phyloP scores from a whole-genome alignment of 768 basidiomycete species.

The Lentinula aciculospora region DNA sequence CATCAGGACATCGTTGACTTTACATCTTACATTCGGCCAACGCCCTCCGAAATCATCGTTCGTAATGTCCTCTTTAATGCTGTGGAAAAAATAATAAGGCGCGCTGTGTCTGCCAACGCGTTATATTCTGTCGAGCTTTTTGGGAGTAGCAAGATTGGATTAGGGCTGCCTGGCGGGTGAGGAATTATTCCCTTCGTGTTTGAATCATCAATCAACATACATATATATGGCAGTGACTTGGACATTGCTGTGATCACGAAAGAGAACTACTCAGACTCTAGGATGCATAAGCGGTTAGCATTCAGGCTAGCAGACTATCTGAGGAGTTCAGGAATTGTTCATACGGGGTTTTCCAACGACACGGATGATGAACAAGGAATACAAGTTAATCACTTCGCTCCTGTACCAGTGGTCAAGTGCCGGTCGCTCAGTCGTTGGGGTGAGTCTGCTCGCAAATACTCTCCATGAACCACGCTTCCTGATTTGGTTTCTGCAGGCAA shows the following conservation, averaged over 20 bases:
- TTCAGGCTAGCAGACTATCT: slow-evolving; percentile 44
- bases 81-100: slow-evolving; percentile 38
- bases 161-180: slow-evolving; percentile 43
- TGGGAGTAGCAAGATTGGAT: slow-evolving; percentile 55
- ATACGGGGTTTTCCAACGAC: no score
- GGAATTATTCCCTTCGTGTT: background rate
- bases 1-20: slow-evolving; percentile 62
- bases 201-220: no score
- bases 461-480: background rate
- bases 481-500: slow-evolving; percentile 25
- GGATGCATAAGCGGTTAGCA: slow-evolving; percentile 35
- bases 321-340: slow-evolving; percentile 34
- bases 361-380: slow-evolving; percentile 18
- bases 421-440: slow-evolving; percentile 36
- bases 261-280: slow-evolving; percentile 21
- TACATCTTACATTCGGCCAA: slow-evolving; percentile 47
- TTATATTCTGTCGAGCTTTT: slow-evolving; percentile 39
- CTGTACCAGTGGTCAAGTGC: slow-evolving; percentile 62
- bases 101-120: slow-evolving; percentile 35
- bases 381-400: slow-evolving; percentile 22
- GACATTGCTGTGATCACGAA: slow-evolving; percentile 45
- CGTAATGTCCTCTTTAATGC: slow-evolving; percentile 38
- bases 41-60: slow-evolving; percentile 41
- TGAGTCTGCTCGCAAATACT: slow-evolving; percentile 11
- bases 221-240: slow-evolving; percentile 43